Base-by-base conservation (phyloP, 495 filamentous ascomycete genomes). In the Annulohypoxylon nitens region DNA sequence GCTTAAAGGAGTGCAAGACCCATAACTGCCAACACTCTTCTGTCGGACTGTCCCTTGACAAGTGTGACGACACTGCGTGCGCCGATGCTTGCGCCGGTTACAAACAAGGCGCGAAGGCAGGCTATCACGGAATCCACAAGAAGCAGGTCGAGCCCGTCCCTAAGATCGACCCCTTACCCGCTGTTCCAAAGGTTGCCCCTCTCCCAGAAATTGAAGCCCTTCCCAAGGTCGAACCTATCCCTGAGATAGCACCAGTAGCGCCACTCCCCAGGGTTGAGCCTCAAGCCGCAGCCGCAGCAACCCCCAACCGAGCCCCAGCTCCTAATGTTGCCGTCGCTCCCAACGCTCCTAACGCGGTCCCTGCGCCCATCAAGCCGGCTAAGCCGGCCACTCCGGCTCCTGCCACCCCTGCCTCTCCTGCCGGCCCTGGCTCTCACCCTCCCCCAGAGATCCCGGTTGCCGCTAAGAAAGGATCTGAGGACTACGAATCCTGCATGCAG, bases 1-100 rank as follows among this genome's bases (percentile, higher is more conserved):
- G 70, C 33, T 18, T 67, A 41, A 39, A 51, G 2, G 26, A 51
- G 18, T 72, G 70, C 53, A 59, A 33, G 43, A 68, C 70, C 0
- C 64, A 61, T 45, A 73, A 73, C 61, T 73, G 70, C 55, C 53
- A 73, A 43, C 55, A 48, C 54, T 26, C 55, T 10, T 26, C 53
- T 12, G 48, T 73, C 30, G 70, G 64, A 3, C 11, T 43, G 11
- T 45, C 37, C 12, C 39, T 65, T 14, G 30, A 50, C 4, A 65
- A 73, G n/a, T 73, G 70, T 37, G 64, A 59, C 33, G 37, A 68
- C 16, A 67, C 63, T 1, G 16, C 20, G n/a, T 69, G 66, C 48
- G 65, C 55, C 5, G 51, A 57, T 9, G 3, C 23, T 8, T 65
- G 62, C 62, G 20, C 36, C 23, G 18, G 8, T 20, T 14, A 53